Conservation (phyloP, 1,139 yeast species). For the Diutina rugosa region DNA sequence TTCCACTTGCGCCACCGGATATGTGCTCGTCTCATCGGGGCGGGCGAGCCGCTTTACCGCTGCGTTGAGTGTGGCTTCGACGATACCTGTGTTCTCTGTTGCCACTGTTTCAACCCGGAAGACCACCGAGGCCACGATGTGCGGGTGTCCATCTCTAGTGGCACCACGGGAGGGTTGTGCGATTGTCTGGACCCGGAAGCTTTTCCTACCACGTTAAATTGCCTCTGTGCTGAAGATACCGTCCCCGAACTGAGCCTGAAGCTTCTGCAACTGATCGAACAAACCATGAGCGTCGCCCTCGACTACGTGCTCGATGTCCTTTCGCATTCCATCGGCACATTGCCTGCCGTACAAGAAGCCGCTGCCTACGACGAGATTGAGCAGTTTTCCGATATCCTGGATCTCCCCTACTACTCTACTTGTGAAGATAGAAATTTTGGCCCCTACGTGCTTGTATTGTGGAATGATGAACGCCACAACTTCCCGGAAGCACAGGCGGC, state of each 20-base stretch:
- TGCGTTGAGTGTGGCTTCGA: conserved; percentile 54
- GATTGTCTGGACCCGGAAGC: conserved; percentile 92
- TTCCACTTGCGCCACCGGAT: conserved; percentile 25
- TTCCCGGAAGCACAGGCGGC: conserved; percentile 33
- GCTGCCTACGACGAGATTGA: conserved; percentile 9
- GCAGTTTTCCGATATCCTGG: conserved; percentile 15
- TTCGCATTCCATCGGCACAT: neutral
- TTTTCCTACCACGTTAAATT: conserved; percentile 42
- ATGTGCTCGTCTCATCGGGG: conserved; percentile 48
- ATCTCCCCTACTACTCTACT: conserved; percentile 19
- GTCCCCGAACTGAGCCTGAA: conserved; percentile 1
- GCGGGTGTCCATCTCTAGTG: conserved; percentile 34
- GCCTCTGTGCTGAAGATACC: conserved; percentile 16
- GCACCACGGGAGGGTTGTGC: conserved; percentile 51
- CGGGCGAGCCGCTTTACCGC: conserved; percentile 53
- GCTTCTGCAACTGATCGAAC: conserved; percentile 10
- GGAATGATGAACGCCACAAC: conserved; percentile 69
- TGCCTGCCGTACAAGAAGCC: neutral
- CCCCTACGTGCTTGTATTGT: conserved; percentile 36
- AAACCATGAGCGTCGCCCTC: conserved; percentile 23
- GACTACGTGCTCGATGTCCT: conserved; percentile 39
- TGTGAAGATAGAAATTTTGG: conserved; percentile 16
- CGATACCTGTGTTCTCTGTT: conserved; percentile 64
- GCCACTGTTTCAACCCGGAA: conserved; percentile 50
- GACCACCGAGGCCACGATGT: conserved; percentile 61